Conservation (phyloP, 2,329 filamentous ascomycete genomes). For the Scolecobasidium constrictum region DNA sequence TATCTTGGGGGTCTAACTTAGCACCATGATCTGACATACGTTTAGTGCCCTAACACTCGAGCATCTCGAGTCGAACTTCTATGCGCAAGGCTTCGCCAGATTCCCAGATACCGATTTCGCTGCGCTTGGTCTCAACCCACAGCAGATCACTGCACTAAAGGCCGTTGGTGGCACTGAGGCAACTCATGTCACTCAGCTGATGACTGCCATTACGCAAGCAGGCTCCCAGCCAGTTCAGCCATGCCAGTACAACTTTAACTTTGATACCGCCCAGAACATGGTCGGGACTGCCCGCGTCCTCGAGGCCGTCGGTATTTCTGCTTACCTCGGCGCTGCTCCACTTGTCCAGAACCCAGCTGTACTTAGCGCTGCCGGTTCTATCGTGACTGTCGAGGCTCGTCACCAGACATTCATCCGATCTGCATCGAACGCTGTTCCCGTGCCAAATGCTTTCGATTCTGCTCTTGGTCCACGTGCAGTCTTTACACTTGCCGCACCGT, state of each 20-base stretch:
- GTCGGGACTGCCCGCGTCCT: constrained; percentile 58
- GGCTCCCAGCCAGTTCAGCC: constrained; percentile 55
- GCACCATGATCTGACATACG: constrained; percentile 19
- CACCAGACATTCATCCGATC: constrained; percentile 64
- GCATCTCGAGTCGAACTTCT: constrained; percentile 63
- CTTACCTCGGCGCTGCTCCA: constrained; percentile 58
- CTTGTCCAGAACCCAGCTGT: constrained; percentile 49
- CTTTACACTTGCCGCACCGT: constrained; percentile 62
- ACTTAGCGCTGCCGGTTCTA: constrained; percentile 56
- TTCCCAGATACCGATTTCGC: constrained; percentile 56
- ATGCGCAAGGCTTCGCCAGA: constrained; percentile 57
- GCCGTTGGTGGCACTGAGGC: constrained; percentile 52
- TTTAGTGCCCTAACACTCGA: constrained; percentile 61
- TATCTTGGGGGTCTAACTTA: constrained; percentile 16
- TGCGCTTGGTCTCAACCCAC: constrained; percentile 46
- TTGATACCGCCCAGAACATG: constrained; percentile 56
- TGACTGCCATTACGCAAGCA: constrained; percentile 48
- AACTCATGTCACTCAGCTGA: constrained; percentile 49
- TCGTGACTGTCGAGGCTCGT: constrained; percentile 62
- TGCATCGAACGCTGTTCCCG: constrained; percentile 45
- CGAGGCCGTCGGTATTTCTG: constrained; percentile 64
- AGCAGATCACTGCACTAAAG: constrained; percentile 49
- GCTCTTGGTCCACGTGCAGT: constrained; percentile 57
- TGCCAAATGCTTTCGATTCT: constrained; percentile 60
- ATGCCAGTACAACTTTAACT: constrained; percentile 61